Evolutionary conservation across 306 rosid genomes (phyloP), one percentile per base, ranked within the genome.

Genomic region (Myrica gale): DNA sequence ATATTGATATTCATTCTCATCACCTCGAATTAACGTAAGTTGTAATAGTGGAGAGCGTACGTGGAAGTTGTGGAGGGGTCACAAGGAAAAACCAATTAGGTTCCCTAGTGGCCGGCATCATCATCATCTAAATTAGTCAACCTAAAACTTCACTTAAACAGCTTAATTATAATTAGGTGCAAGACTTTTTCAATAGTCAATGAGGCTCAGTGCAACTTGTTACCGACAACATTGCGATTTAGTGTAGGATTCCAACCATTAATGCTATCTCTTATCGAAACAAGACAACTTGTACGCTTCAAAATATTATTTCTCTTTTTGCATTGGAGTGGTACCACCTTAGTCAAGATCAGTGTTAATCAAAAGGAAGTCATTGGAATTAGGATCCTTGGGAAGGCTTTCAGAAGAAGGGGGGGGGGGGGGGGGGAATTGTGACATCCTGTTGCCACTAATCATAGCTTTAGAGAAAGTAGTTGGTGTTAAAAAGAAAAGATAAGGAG

Each of bases 401-500:
- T 47, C 21, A 42, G 56, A 44, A 32, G 42, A n/a, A n/a, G 46
- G 21, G 61, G 32, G 62, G 73, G 42, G 46, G 21, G 61, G 32
- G 42, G 46, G 21, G 61, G 32, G 62, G 73, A 51, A 32, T 50
- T 69, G 19, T 65, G 53, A 78, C 46, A 78, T 78, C 13, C 80
- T 69, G 80, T 67, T n/a, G 42, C 70, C 67, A 42, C 65, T 74
- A 46, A 48, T 39, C 61, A 85, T 51, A 58, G 41, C 79, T 78
- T 61, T 7, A 72, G 77, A 72, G 20, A 70, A 74, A 75, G 80
- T 21, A 73, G 58, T 68, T 78, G 61, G 19, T 42, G 54, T 20
- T 52, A 71, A 9, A 65, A 54, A 62, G 51, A 74, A 86, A 84
- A 84, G 88, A 77, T 73, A n/a, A 61, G 21, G 20, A 56, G 53